These are phyloP conservation scores for Trapa bicornis DNA, from an alignment of 345 rosid genomes.

Conservation along the genomic window DNA sequence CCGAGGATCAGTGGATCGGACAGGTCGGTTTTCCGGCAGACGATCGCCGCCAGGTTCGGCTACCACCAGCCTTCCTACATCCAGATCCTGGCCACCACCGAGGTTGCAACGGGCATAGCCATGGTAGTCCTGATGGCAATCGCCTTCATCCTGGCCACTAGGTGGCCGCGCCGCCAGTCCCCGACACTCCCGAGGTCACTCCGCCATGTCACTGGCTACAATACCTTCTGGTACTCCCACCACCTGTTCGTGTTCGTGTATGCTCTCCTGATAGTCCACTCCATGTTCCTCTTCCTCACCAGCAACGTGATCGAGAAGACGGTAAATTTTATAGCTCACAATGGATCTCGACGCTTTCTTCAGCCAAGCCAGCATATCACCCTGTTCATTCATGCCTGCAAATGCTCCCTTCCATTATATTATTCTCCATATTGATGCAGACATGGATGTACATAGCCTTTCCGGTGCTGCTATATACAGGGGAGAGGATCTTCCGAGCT, in stretches of 20 bases:
- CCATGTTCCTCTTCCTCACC: constrained; percentile 50
- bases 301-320: constrained; percentile 27
- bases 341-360: too few species aligned
- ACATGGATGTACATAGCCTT: constrained; percentile 50
- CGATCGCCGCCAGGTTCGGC: constrained; percentile 30
- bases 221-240: constrained; percentile 54
- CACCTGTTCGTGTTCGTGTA: constrained; percentile 41
- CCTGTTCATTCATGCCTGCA: too few species aligned
- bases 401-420: neutral
- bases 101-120: constrained; percentile 34
- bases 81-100: constrained; percentile 35
- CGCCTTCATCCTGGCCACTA: constrained; percentile 42
- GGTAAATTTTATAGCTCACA: constrained; percentile 13
- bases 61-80: constrained; percentile 37
- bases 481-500: constrained; percentile 34
- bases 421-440: constrained; percentile 9
- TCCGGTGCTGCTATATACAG: constrained; percentile 36
- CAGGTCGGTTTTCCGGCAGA: constrained; percentile 21
- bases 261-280: constrained; percentile 39
- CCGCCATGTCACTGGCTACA: constrained; percentile 33
- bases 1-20: constrained; percentile 35
- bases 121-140: constrained; percentile 47
- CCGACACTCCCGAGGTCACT: constrained; percentile 30
- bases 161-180: constrained; percentile 39
- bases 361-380: too few species aligned